Base-by-base conservation (phyloP, 495 filamentous ascomycete species). In the Poronia punctata region DNA sequence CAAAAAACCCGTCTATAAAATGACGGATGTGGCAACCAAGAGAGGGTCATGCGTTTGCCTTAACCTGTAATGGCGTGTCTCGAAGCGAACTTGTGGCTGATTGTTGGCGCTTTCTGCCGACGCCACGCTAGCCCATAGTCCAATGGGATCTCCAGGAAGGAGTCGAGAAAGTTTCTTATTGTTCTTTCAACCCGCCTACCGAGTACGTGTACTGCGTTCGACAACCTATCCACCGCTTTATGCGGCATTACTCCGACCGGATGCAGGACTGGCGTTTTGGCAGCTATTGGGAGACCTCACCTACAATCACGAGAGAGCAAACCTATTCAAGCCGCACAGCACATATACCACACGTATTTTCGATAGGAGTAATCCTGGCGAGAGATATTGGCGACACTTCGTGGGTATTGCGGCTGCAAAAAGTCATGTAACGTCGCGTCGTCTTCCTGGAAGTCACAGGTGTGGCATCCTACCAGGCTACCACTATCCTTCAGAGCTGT, bases 1-100 rank as follows among this genome's bases (percentile, higher is more conserved):
- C 27, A 4, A n/a, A n/a, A 4, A 11, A n/a, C 27, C 27, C 3
- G 17, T 2, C 27, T 14, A 16, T n/a, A 34, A 9, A 15, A 34
- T 34, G n/a, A 40, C n/a, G 38, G 27, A n/a, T 17, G 19, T 21
- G 26, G 38, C 19, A 32, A n/a, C n/a, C n/a, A n/a, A n/a, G n/a
- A n/a, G n/a, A n/a, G n/a, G n/a, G n/a, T n/a, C n/a, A n/a, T n/a
- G n/a, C n/a, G n/a, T n/a, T n/a, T n/a, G n/a, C n/a, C n/a, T n/a
- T n/a, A n/a, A n/a, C n/a, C n/a, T n/a, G n/a, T 32, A 17, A 31
- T 23, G 12, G 38, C 26, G 38, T 17, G 16, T 41, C 7, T 19
- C 28, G 38, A 20, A 41, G n/a, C n/a, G n/a, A n/a, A n/a, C n/a
- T 24, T 30, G 38, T 33, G 38, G 38, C 38, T 33, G 21, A 23